Evolutionary conservation across 331 rosid species (phyloP).

Genomic region (Rhamnella rubrinervis): DNA sequence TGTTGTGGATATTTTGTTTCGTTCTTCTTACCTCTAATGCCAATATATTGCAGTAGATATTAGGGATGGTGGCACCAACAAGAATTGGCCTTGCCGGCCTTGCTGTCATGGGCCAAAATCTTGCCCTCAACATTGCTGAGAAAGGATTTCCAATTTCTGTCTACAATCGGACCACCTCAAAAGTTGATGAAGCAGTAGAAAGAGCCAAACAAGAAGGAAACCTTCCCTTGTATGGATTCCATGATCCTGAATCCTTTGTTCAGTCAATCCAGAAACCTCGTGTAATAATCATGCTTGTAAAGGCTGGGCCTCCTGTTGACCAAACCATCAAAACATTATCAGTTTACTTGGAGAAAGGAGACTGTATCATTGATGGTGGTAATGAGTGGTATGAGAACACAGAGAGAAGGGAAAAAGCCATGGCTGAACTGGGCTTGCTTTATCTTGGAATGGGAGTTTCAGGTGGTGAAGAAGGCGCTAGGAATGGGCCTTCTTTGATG

Average conservation of each 20-base stretch:
- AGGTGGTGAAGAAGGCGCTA: constrained; percentile 53
- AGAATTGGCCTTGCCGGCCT: constrained; percentile 45
- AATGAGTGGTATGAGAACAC: constrained; percentile 57
- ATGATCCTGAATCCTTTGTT: constrained; percentile 50
- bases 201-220: constrained; percentile 43
- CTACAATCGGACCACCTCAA: constrained; percentile 40
- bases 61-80: constrained; percentile 22
- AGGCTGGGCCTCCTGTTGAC: constrained; percentile 44
- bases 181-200: constrained; percentile 50
- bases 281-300: constrained; percentile 42
- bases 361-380: constrained; percentile 53
- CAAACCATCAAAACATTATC: constrained; percentile 40
- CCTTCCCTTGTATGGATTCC: constrained; percentile 51
- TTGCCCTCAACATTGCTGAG: constrained; percentile 40
- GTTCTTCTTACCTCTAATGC: background rate
- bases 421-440: constrained; percentile 44
- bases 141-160: constrained; percentile 43
- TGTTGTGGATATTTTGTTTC: background rate
- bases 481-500: constrained; percentile 45
- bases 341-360: constrained; percentile 53
- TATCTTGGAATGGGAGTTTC: constrained; percentile 62
- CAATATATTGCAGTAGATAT: background rate
- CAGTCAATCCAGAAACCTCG: constrained; percentile 42
- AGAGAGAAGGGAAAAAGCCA: constrained; percentile 41
- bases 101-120: constrained; percentile 44